phyloP scores from a whole-genome alignment of 352 stramenopile species.

The Nothophytophthora sp. region DNA sequence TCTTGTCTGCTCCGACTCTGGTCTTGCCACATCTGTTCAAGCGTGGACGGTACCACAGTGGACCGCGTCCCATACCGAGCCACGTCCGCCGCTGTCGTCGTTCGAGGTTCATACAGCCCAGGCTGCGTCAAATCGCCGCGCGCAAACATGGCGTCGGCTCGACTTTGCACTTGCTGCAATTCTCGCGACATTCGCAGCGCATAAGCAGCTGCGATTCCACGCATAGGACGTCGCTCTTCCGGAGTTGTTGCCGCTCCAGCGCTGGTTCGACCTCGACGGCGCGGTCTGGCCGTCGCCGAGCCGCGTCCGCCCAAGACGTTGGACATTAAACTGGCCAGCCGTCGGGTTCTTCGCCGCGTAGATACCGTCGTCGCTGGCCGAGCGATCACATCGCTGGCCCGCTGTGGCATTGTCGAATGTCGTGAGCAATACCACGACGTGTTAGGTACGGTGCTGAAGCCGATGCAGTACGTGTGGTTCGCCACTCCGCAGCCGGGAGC shows the following conservation, averaged over 20 bases:
- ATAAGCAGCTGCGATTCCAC: slow-evolving; percentile 66
- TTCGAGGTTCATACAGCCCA: slow-evolving; percentile 35
- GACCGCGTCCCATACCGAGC: slow-evolving; percentile 29
- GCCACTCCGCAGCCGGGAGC: slow-evolving; percentile 56
- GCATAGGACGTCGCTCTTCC: slow-evolving; percentile 46
- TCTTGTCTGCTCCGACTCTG: slow-evolving; percentile 50
- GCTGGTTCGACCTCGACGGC: slow-evolving; percentile 16
- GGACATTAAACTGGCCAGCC: slow-evolving; percentile 77
- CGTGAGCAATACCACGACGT: slow-evolving; percentile 73
- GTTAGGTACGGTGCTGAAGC: slow-evolving; percentile 51
- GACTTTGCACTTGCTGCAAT: slow-evolving; percentile 66
- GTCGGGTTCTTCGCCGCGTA: slow-evolving; percentile 52
- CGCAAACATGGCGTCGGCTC: slow-evolving; percentile 75
- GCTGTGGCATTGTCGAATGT: slow-evolving; percentile 35
- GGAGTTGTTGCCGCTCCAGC: slow-evolving; percentile 26
- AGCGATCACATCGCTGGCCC: slow-evolving; percentile 59
- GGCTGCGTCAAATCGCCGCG: slow-evolving; percentile 55
- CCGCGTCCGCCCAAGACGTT: slow-evolving; percentile 46
- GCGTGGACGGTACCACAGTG: slow-evolving; percentile 16
- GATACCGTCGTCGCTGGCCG: slow-evolving; percentile 63
- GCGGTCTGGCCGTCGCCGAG: slow-evolving; percentile 6
- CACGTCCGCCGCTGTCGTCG: slow-evolving; percentile 1
- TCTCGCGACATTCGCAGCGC: slow-evolving; percentile 79
- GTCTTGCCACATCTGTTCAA: slow-evolving; percentile 70
- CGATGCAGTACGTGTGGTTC: slow-evolving; percentile 80